phyloP scores from a whole-genome alignment of 139 green algal species.

The Asterochloris erici region DNA sequence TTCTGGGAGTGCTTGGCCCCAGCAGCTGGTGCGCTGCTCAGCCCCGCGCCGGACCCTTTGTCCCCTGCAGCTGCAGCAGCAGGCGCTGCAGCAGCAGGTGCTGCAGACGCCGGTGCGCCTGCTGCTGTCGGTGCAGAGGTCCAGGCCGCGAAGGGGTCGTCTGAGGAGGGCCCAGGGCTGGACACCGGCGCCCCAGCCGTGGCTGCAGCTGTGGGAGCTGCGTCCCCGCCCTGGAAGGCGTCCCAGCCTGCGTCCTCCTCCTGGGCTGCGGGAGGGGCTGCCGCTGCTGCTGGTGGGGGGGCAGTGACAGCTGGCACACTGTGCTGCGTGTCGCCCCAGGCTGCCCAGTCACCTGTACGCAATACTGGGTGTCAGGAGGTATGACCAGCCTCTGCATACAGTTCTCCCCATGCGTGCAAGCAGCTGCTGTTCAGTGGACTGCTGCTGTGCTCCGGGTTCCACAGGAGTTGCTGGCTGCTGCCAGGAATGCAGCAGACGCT shows the following conservation, averaged over 20 bases:
- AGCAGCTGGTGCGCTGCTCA: background rate
- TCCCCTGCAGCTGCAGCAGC: background rate
- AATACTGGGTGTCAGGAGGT: background rate
- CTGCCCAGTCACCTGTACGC: conserved; percentile 18
- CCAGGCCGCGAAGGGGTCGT: conserved; percentile 16
- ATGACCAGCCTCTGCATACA: background rate
- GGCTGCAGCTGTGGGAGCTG: background rate
- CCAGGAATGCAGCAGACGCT: too few species aligned
- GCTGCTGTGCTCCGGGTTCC: too few species aligned
- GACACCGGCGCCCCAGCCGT: background rate
- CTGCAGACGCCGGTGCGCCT: background rate
- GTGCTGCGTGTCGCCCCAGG: conserved; percentile 2
- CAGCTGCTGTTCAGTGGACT: too few species aligned
- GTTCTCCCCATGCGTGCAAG: too few species aligned
- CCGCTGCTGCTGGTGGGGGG: background rate
- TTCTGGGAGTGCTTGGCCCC: conserved; percentile 3
- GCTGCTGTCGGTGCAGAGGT: background rate
- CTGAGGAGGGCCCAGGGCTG: background rate
- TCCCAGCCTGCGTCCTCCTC: conserved; percentile 18
- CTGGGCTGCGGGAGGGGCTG: background rate
- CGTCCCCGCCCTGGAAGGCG: conserved; percentile 18
- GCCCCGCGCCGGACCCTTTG: background rate
- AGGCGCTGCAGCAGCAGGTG: background rate
- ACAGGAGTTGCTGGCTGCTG: too few species aligned
- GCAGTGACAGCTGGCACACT: background rate